These are phyloP conservation scores for Urostyla sp. DNA, from an alignment of 73 alveolate species.

Conservation along the genomic window DNA sequence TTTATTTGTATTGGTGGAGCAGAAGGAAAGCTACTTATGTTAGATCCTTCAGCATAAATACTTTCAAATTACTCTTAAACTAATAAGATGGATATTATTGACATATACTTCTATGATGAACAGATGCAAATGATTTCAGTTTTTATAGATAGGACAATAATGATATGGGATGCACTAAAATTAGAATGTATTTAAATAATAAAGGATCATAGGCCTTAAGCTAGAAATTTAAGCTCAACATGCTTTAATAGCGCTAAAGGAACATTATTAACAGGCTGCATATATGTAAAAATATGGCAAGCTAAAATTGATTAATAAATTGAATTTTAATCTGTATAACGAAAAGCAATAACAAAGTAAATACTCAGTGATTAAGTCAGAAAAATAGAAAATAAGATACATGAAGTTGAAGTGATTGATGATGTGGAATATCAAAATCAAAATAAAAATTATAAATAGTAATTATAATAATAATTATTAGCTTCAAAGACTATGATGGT, in stretches of 20 bases:
- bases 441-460: neutral
- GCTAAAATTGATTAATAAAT: neutral
- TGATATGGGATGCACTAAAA: conserved; percentile 44
- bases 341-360: neutral
- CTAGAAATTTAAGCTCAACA: neutral
- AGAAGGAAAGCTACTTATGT: conserved; percentile 3
- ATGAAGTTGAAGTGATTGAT: neutral
- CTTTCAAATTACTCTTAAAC: neutral
- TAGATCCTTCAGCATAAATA: conserved; percentile 15
- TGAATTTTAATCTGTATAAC: neutral
- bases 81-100: neutral
- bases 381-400: neutral
- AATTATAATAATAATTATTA: conserved; percentile 45
- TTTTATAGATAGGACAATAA: conserved; percentile 7
- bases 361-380: neutral
- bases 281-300: neutral
- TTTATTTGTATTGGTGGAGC: conserved; percentile 29
- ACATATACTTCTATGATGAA: conserved; percentile 22
- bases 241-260: neutral
- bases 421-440: neutral
- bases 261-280: neutral
- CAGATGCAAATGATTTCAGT: neutral
- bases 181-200: conserved; percentile 6
- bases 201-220: neutral
- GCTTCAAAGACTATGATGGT: conserved; percentile 32